Evolutionary conservation across 2,329 filamentous ascomycete species (phyloP), one percentile per base, ranked within the genome.

Genomic region (Epichloe scottii): DNA sequence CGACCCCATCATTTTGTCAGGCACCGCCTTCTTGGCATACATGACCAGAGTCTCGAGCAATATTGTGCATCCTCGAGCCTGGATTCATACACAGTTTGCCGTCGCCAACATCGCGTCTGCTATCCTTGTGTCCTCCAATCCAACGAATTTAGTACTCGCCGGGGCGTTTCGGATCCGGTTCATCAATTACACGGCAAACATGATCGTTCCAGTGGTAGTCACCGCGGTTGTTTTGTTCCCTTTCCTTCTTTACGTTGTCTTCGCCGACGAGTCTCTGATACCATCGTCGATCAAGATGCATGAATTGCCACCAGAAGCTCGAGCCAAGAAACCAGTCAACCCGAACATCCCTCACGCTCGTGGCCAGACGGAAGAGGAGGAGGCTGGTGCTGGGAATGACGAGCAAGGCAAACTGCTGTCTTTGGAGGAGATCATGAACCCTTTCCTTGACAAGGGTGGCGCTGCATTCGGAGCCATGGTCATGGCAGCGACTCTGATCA

Each of bases 31-130:
- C 51, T 73, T 88, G 12, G 81, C 84, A 3, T 89, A 89, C 64
- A 86, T 89, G 82, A 88, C 84, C 0, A 73, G 83, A 6, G 83
- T 87, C 0, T 87, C 84, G 0, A 81, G 77, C 64, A 88, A 88
- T 56, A 88, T 89, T 52, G 67, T 75, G 11, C 78, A 85, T 51
- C 84, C 85, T 0, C 71, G 80, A 58, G 85, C 85, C 0, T 88
- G 85, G 84, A 87, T 88, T 21, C 76, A 81, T 57, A 78, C 77
- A 2, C 85, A 89, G 53, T 88, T 88, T 52, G 77, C 84, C 15
- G 65, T 87, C 1, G 84, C 84, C 48, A 88, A 88, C 54, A 84
- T 88, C 46, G 81, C 80, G 2, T 88, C 85, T 0, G 84, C 85
- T 0, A 85, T 88, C 23, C 70, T 89, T 12, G 85, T 89, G 10